Percentiles rank a stretch among this genome's conserved stretches.
These are phyloP conservation scores for Thozetella sp. DNA, from an alignment of 495 filamentous ascomycete species.

Conservation along the genomic window DNA sequence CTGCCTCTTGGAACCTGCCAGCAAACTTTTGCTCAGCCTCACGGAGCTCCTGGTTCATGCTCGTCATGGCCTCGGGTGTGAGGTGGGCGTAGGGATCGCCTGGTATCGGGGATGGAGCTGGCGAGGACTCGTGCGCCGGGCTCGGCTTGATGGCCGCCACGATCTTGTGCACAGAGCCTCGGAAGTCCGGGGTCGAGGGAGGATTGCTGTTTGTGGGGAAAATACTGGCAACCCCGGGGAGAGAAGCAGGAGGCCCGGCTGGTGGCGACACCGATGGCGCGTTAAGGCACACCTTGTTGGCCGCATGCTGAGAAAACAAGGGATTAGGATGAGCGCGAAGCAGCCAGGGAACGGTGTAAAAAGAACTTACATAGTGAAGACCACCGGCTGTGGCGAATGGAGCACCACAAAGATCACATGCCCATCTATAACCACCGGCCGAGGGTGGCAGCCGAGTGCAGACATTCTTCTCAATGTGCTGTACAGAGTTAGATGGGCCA, in stretches of 20 bases:
- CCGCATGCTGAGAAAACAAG: too few relatives aligned
- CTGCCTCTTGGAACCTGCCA: conserved; percentile 36
- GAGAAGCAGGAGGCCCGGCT: not conserved
- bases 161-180: not conserved
- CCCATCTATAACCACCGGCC: not conserved
- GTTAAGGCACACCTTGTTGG: not conserved
- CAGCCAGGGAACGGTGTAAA: too few relatives aligned
- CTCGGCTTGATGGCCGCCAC: not conserved
- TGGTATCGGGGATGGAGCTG: conserved; percentile 12
- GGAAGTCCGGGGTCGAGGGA: not conserved
- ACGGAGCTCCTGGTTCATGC: conserved; percentile 34
- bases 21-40: conserved; percentile 36
- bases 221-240: not conserved
- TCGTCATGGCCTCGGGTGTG: conserved; percentile 14
- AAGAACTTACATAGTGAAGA: not conserved
- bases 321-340: too few relatives aligned
- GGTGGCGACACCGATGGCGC: not conserved
- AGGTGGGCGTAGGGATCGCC: conserved; percentile 42
- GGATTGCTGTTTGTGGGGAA: too few relatives aligned
- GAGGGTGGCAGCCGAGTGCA: conserved; percentile 25
- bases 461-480: conserved; percentile 33
- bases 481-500: conserved; percentile 8
- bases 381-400: not conserved
- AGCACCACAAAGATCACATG: not conserved
- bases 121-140: not conserved